Evolutionary conservation across 148 eudicot genomes (phyloP).

Genomic region (Chenopodium album): DNA sequence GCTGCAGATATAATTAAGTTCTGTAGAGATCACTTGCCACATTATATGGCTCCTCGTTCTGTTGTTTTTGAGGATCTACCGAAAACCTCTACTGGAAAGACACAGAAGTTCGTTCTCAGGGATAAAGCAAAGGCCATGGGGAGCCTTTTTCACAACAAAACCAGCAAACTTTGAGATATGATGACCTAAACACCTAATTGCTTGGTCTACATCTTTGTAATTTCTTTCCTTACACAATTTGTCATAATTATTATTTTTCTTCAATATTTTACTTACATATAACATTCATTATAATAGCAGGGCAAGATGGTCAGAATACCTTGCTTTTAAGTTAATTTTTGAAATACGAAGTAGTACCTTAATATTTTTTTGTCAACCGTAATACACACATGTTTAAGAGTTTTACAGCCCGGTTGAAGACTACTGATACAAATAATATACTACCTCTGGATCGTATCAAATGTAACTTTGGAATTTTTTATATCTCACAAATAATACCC

Average conservation of each 20-base stretch:
- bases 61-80: constrained; percentile 50
- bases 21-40: constrained; percentile 40
- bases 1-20: constrained; percentile 38
- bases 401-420: too few relatives aligned
- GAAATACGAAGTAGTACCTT: too few relatives aligned
- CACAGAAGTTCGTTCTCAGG: constrained; percentile 42
- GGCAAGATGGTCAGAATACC: too few relatives aligned
- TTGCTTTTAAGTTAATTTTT: too few relatives aligned
- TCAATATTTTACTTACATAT: neutral
- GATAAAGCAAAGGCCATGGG: constrained; percentile 48
- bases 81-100: constrained; percentile 54
- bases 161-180: constrained; percentile 29
- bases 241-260: neutral
- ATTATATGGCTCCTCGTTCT: constrained; percentile 46
- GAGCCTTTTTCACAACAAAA: constrained; percentile 17
- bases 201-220: neutral
- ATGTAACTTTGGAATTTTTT: too few relatives aligned
- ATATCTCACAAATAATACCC: too few relatives aligned
- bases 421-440: too few relatives aligned
- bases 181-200: neutral
- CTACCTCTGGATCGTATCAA: too few relatives aligned
- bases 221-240: neutral
- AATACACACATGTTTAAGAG: too few relatives aligned
- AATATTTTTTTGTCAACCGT: too few relatives aligned
- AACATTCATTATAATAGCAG: neutral